A percentile compares a stretch with the other conserved stretches of the same genome.
Evolutionary conservation across 2,329 filamentous ascomycete genomes (phyloP).

Genomic region (Thielaviopsis punctulata): DNA sequence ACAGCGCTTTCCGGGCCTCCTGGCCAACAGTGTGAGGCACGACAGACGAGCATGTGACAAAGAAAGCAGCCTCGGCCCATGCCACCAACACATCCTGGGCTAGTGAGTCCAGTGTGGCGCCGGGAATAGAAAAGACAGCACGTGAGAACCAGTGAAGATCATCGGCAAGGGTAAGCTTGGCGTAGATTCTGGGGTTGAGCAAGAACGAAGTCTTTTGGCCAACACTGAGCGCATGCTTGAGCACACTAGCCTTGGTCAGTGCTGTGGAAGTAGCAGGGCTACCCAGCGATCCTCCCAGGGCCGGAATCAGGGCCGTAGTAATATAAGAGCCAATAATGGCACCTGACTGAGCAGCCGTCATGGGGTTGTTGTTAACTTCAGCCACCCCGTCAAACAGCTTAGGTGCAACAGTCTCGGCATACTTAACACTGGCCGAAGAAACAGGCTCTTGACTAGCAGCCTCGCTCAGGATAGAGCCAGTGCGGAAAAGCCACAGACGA

Average conservation of each 20-base stretch:
- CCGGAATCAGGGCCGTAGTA: slow-evolving; percentile 45
- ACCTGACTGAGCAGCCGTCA: slow-evolving; percentile 64
- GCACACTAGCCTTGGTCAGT: slow-evolving; percentile 41
- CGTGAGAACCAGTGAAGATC: slow-evolving; percentile 64
- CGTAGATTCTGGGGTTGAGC: slow-evolving; percentile 68
- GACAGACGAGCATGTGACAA: slow-evolving; percentile 46
- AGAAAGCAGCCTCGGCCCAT: slow-evolving; percentile 81
- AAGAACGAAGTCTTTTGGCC: slow-evolving; percentile 80
- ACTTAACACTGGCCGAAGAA: slow-evolving; percentile 15
- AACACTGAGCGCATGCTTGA: slow-evolving; percentile 46
- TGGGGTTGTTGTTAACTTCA: slow-evolving; percentile 62
- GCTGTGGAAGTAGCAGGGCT: slow-evolving; percentile 27
- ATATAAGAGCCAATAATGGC: slow-evolving; percentile 68
- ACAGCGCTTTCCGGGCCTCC: slow-evolving; percentile 43
- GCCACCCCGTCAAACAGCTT: slow-evolving; percentile 53
- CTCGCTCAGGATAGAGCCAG: slow-evolving; percentile 45
- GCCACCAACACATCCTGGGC: slow-evolving; percentile 36
- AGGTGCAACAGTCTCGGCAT: slow-evolving; percentile 35
- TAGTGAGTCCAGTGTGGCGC: slow-evolving; percentile 32
- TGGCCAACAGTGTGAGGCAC: slow-evolving; percentile 47
- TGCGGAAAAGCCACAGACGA: slow-evolving; percentile 62
- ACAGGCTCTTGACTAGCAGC: slow-evolving; percentile 26
- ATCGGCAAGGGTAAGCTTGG: slow-evolving; percentile 55
- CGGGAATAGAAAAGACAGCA: slow-evolving; percentile 46
- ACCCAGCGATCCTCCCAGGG: slow-evolving; percentile 36